Percentiles rank a stretch among this genome's conserved stretches.
Conservation (phyloP, 371 early-diverging fungal genomes). For the Enteropsectra breve region DNA sequence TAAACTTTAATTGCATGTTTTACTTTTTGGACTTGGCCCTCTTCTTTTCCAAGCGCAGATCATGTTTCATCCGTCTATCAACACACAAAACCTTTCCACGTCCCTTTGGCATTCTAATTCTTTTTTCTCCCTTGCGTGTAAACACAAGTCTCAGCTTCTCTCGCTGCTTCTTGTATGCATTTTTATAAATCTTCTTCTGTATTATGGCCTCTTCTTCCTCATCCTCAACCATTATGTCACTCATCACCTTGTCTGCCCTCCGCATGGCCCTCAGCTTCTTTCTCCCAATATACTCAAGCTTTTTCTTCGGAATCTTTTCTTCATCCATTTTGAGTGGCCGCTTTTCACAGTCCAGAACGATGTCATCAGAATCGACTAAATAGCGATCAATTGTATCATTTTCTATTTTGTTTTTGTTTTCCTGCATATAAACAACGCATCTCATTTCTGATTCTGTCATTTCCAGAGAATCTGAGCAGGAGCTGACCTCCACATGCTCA, state of each 20-base stretch:
- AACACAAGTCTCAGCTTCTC: constrained; percentile 52
- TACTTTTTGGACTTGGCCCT: constrained; percentile 2
- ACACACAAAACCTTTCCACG: constrained; percentile 54
- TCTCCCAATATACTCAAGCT: constrained; percentile 46
- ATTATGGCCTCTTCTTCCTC: constrained; percentile 46
- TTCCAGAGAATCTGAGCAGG: constrained; percentile 40
- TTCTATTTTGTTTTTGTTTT: constrained; percentile 52
- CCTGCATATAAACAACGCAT: constrained; percentile 48
- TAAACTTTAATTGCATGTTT: not conserved
- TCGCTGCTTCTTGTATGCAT: constrained; percentile 44
- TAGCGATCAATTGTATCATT: constrained; percentile 56
- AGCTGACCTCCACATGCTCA: constrained; percentile 24
- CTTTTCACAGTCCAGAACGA: constrained; percentile 47
- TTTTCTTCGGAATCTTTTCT: constrained; percentile 48
- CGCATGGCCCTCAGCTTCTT: constrained; percentile 49
- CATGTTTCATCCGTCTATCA: constrained; percentile 59
- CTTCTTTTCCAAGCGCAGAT: constrained; percentile 22
- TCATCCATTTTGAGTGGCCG: constrained; percentile 45
- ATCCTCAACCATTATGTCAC: constrained; percentile 44
- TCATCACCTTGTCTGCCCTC: constrained; percentile 47
- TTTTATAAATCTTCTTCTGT: constrained; percentile 48
- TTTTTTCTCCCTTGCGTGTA: constrained; percentile 35
- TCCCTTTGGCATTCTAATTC: constrained; percentile 39
- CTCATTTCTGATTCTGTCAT: constrained; percentile 54
- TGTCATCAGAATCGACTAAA: constrained; percentile 49